These are phyloP conservation scores for Prunus armeniaca DNA, from an alignment of 306 rosid species.

Conservation along the genomic window DNA sequence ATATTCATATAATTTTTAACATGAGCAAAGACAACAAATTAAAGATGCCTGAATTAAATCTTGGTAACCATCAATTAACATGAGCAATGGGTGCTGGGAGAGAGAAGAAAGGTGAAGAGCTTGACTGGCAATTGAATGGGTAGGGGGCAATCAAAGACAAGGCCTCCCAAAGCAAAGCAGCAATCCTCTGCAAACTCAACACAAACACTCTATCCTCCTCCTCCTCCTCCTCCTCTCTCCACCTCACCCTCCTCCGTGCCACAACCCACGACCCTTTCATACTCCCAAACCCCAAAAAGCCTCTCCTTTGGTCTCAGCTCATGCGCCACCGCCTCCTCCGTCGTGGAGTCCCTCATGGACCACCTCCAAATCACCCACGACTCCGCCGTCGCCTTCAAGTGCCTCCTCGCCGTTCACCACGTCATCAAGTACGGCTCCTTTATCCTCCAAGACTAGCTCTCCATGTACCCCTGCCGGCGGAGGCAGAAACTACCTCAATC, in stretches of 20 bases:
- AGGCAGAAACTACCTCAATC: conserved; percentile 87
- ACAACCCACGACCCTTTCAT: conserved; percentile 66
- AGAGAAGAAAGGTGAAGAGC: too few species aligned
- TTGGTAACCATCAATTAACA: too few species aligned
- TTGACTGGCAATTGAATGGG: too few species aligned
- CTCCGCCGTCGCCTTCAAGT: conserved; percentile 89
- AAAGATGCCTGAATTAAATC: too few species aligned
- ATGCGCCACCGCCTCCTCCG: conserved; percentile 71
- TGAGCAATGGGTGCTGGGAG: too few species aligned
- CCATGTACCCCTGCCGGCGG: conserved; percentile 59
- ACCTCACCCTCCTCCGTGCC: conserved; percentile 60
- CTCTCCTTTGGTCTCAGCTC: conserved; percentile 65
- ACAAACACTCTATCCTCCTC: conserved; percentile 17
- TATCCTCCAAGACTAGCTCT: conserved; percentile 84
- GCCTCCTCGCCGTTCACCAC: conserved; percentile 67
- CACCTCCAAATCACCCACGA: conserved; percentile 63
- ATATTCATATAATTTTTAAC: too few species aligned
- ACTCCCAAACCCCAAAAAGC: conserved; percentile 47
- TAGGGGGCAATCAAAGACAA: conserved; percentile 70
- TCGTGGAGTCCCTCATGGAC: conserved; percentile 68
- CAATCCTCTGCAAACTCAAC: conserved; percentile 43
- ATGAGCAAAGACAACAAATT: too few species aligned
- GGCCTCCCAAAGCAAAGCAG: conserved; percentile 80
- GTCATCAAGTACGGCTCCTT: conserved; percentile 58
- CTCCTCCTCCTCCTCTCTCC: conserved; percentile 44